Base-by-base conservation (phyloP, 805 yeast species). In the Starmerella vaccinii region DNA sequence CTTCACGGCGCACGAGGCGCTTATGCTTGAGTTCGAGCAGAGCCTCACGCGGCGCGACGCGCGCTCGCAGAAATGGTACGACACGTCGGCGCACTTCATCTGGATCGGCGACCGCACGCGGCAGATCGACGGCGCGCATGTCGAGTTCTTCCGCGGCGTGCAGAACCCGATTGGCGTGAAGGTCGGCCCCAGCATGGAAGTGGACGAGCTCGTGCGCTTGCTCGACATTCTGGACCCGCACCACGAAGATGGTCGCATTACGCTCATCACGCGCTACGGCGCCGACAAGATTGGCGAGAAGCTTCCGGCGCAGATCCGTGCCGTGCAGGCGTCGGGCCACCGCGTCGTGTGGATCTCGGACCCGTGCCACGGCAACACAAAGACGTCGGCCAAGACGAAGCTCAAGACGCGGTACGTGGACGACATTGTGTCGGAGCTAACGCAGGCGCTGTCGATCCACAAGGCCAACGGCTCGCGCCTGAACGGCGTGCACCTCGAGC, bases 101-200 rank as follows among this genome's bases (percentile, higher is more conserved):
- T 70, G 73, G 73, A 70, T 70, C 22, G 74, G 74, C 22, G 74
- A 70, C 53, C 64, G 74, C 29, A 70, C 74, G 1, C 59, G 74
- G 10, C 74, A 71, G 58, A 57, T 68, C 2, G 67, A 69, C 45
- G 72, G 74, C 16, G 74, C 74, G n/a, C 74, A 70, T 49, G 74
- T 70, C 22, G 74, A 70, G 60, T 70, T 67, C 54, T 70, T 70
- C 63, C 57, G 74, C 27, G 74, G 74, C 6, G 61, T 70, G 3
- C 61, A 60, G 54, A 70, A 70, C 53, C 74, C 74, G 4, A 67
- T 70, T 44, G 74, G 74, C 4, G 62, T 71, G 53, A 70, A 70
- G 57, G 73, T 70, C 1, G 74, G 74, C 4, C 74, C 74, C n/a
- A 43, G 69, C 3, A 71, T 69, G 64, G 54, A 61, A 29, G 62